phyloP scores from a whole-genome alignment of 345 rosid species.

The Citrus unshiu region DNA sequence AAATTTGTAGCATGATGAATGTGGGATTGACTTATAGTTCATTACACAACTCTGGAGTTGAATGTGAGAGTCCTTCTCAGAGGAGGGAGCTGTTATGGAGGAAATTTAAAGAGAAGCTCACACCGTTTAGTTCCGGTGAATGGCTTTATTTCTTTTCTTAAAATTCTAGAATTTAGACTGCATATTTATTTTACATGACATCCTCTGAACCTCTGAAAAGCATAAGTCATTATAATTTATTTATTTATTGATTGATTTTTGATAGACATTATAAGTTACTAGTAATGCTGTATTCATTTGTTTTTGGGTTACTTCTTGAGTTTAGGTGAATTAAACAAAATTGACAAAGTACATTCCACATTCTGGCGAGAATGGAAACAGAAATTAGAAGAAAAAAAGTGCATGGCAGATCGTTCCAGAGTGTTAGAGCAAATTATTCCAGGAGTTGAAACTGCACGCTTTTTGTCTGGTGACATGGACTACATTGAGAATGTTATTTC shows the following conservation, averaged over 20 bases:
- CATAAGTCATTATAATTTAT: background rate
- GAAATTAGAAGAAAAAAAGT: slow-evolving; percentile 83
- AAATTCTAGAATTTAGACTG: background rate
- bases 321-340: slow-evolving; percentile 74
- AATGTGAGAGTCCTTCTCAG: slow-evolving; percentile 65
- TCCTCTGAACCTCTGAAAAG: background rate
- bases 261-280: no score
- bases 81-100: slow-evolving; percentile 69
- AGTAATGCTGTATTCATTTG: slow-evolving; percentile 9
- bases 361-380: slow-evolving; percentile 98
- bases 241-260: no score
- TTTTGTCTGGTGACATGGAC: slow-evolving; percentile 65
- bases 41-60: slow-evolving; percentile 75
- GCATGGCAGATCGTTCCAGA: slow-evolving; percentile 74
- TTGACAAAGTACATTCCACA: slow-evolving; percentile 75
- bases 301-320: slow-evolving; percentile 13
- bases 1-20: slow-evolving; percentile 87
- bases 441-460: slow-evolving; percentile 77
- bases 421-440: slow-evolving; percentile 76
- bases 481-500: slow-evolving; percentile 57
- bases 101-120: slow-evolving; percentile 68
- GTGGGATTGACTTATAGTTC: slow-evolving; percentile 84
- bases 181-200: no score
- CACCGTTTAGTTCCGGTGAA: slow-evolving; percentile 62
- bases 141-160: slow-evolving; percentile 10